Evolutionary conservation across 2,329 filamentous ascomycete species (phyloP).

Genomic region (Fusarium transvaalense): DNA sequence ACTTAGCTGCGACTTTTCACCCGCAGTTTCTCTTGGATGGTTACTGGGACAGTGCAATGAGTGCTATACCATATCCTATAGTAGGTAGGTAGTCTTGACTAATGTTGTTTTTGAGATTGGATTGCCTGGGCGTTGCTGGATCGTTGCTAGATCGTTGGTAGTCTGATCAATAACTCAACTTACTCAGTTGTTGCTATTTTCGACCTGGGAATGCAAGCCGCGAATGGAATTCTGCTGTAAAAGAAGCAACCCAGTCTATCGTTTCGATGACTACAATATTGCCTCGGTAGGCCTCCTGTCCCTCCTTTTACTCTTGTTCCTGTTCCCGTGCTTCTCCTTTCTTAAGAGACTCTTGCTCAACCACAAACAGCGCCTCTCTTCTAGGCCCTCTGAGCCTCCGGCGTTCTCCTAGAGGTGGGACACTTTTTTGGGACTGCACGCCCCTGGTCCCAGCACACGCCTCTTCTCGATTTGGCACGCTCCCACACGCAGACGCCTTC

Average conservation of each 20-base stretch:
- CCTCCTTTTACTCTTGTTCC: slow-evolving; percentile 21
- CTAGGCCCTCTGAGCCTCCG: slow-evolving; percentile 49
- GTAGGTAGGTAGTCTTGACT: background rate
- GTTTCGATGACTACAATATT: slow-evolving; percentile 17
- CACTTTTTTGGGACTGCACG: slow-evolving; percentile 29
- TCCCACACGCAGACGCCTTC: slow-evolving; percentile 36
- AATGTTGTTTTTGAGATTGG: slow-evolving; percentile 34
- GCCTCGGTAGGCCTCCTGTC: slow-evolving; percentile 23
- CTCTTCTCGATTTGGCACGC: slow-evolving; percentile 34
- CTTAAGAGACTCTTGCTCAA: slow-evolving; percentile 27
- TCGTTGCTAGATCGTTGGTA: slow-evolving; percentile 44
- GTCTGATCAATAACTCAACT: slow-evolving; percentile 38
- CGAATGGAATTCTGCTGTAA: background rate
- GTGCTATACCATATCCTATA: background rate
- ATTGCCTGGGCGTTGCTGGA: slow-evolving; percentile 42
- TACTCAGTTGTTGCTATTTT: slow-evolving; percentile 24
- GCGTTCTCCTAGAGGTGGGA: slow-evolving; percentile 46
- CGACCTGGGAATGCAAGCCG: slow-evolving; percentile 15
- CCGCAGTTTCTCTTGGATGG: background rate
- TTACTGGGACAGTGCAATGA: slow-evolving; percentile 5
- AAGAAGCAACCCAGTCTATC: slow-evolving; percentile 10
- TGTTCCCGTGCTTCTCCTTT: slow-evolving; percentile 18
- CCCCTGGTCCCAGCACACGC: slow-evolving; percentile 29
- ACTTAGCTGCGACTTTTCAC: background rate
- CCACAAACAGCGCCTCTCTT: slow-evolving; percentile 43